phyloP scores from a whole-genome alignment of 116 monocot species.

The Dioscorea cayenensis region DNA sequence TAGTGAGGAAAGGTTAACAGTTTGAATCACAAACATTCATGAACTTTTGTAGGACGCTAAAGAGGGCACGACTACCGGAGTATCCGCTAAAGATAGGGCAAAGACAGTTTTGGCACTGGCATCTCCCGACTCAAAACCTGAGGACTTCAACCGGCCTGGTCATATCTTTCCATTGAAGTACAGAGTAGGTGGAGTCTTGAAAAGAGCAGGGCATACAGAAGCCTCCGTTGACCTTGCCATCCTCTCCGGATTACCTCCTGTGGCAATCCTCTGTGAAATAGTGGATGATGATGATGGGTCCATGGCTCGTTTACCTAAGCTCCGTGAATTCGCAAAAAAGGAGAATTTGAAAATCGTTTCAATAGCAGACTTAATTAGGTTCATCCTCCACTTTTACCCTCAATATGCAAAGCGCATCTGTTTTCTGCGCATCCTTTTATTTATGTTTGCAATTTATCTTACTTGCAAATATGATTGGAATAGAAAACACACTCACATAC shows the following conservation, averaged over 20 bases:
- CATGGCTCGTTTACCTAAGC: slow-evolving; percentile 90
- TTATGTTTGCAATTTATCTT: neutral
- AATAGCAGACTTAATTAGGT: slow-evolving; percentile 94
- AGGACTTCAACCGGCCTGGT: slow-evolving; percentile 92
- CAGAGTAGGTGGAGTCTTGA: slow-evolving; percentile 89
- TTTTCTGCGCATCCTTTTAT: neutral
- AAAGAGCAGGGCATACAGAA: slow-evolving; percentile 98
- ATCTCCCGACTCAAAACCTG: slow-evolving; percentile 67
- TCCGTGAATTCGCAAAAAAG: slow-evolving; percentile 70
- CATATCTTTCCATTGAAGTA: slow-evolving; percentile 97
- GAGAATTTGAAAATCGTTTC: slow-evolving; percentile 92
- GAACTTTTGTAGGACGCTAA: slow-evolving; percentile 69
- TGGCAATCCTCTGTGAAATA: slow-evolving; percentile 82
- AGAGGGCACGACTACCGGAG: slow-evolving; percentile 89
- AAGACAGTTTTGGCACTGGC: slow-evolving; percentile 69
- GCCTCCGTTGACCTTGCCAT: slow-evolving; percentile 91
- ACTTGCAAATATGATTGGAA: neutral
- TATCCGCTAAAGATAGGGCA: slow-evolving; percentile 95
- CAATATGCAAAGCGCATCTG: neutral
- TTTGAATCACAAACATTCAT: neutral
- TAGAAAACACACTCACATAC: neutral
- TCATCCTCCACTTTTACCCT: neutral
- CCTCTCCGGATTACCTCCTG: slow-evolving; percentile 74
- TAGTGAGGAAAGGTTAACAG: neutral
- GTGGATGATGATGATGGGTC: slow-evolving; percentile 95